Evolutionary conservation across 2,329 filamentous ascomycete genomes (phyloP).

Genomic region (Dothiorella sarmentorum): DNA sequence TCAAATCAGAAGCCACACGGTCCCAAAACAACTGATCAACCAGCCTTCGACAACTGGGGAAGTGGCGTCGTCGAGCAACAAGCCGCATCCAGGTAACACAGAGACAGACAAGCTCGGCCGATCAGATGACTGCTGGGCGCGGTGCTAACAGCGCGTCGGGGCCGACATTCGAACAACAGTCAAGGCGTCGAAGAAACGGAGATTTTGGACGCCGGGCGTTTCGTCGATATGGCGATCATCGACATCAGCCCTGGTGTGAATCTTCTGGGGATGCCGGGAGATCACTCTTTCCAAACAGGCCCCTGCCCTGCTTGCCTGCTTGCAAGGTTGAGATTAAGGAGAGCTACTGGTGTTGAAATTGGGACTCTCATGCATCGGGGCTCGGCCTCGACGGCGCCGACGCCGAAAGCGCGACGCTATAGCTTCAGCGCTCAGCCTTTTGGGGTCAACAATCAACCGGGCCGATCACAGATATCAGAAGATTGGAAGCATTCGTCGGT

Average conservation of each 20-base stretch:
- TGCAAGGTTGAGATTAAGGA: slow-evolving; percentile 10
- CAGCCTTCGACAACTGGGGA: slow-evolving; percentile 13
- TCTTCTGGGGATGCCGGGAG: slow-evolving; percentile 9
- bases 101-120: background rate
- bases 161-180: background rate
- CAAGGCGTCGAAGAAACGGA: background rate
- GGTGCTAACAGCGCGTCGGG: slow-evolving; percentile 6
- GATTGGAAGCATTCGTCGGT: background rate
- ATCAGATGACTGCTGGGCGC: slow-evolving; percentile 13
- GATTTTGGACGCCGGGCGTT: slow-evolving; percentile 12
- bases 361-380: too few relatives aligned
- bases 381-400: background rate
- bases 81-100: too few relatives aligned
- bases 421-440: background rate
- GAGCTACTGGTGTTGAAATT: slow-evolving; percentile 9
- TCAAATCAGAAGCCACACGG: slow-evolving; percentile 3
- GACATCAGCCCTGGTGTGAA: slow-evolving; percentile 7
- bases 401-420: background rate
- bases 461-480: slow-evolving; percentile 5
- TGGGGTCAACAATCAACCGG: slow-evolving; percentile 12
- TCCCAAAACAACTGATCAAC: slow-evolving; percentile 1
- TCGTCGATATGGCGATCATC: slow-evolving; percentile 7
- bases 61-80: slow-evolving; percentile 6
- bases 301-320: background rate
- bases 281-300: background rate